Base-by-base conservation (phyloP, 345 rosid species). In the Angophora floribunda region DNA sequence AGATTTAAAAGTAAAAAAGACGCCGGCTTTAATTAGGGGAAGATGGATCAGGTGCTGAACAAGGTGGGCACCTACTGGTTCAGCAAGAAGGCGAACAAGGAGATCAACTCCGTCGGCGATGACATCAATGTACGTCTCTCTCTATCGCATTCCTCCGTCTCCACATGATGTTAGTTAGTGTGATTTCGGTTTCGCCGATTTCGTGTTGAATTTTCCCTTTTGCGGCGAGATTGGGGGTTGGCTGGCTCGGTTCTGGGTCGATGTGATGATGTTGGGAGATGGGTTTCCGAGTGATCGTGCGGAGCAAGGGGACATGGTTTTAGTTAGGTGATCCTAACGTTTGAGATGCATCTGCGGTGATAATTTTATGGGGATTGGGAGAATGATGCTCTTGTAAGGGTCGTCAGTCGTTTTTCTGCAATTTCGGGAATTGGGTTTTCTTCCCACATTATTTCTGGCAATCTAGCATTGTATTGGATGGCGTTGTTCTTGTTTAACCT, bases 1-100 rank as follows among this genome's bases (percentile, higher is more conserved):
- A 36, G 84, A 41, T 75, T 75, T 19, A 32, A 13, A 7, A 13
- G 6, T 10, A 32, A 28, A 22, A 26, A 24, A 87, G 21, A 41
- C 84, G 84, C 49, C 28, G 84, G 6, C 84, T 75, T 75, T 41
- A 10, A 36, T 75, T 10, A 49, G 84, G 84, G 41, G 75, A 79
- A 28, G 61, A 96, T 98, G 99, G 99, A 98, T 96, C 98, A 96
- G 92, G 90, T 98, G 50, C 4, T 98, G 90, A 95, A 94, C 95
- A 98, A 96, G 93, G 97, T 96, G 10, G 99, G 99, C 21, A 95
- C 99, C 12, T 97, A 94, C 89, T 95, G 98, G 97, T 79, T 97
- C 53, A 94, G 96, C 51, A 87, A 93, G 89, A 95, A 87, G 90
- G 98, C 99, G 44, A 95, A 85, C 97, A 97, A 94, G 92, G 98